Conservation (phyloP, 371 early-diverging fungal species). For the Massospora cicadina region DNA sequence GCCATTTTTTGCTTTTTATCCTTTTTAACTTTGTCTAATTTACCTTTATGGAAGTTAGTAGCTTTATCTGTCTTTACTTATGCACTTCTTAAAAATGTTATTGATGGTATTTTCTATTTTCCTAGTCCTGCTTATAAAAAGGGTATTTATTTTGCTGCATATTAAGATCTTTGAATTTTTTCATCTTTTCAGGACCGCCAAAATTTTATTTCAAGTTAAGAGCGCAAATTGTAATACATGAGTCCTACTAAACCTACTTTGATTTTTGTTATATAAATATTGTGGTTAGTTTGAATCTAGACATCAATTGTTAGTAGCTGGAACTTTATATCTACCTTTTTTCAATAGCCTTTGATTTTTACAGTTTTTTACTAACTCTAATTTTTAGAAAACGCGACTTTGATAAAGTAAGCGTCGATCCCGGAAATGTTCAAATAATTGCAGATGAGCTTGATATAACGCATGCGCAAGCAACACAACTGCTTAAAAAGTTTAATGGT, state of each 20-base stretch:
- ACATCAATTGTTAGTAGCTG: not conserved
- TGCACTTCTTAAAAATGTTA: not conserved
- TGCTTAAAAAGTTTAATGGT: not conserved
- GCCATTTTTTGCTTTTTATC: not conserved
- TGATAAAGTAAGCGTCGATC: not conserved
- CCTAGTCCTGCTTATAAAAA: not conserved
- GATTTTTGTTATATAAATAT: too few relatives aligned
- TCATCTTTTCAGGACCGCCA: too few relatives aligned
- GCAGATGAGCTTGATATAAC: not conserved
- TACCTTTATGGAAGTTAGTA: not conserved
- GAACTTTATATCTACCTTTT: not conserved
- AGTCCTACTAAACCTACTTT: too few relatives aligned
- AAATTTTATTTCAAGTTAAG: not conserved
- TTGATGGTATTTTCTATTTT: not conserved
- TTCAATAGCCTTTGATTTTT: not conserved
- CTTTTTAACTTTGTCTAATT: not conserved
- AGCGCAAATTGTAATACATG: not conserved
- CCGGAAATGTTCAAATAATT: not conserved
- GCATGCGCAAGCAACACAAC: not conserved
- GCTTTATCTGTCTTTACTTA: too few relatives aligned
- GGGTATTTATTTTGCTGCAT: too few relatives aligned
- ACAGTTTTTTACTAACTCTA: not conserved
- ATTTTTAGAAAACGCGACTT: not conserved
- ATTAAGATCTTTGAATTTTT: too few relatives aligned
- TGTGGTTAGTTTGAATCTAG: not conserved